A percentile compares a stretch with the other conserved stretches of the same genome.
Conservation (phyloP, 768 basidiomycete genomes). For the Megacollybia marginata region DNA sequence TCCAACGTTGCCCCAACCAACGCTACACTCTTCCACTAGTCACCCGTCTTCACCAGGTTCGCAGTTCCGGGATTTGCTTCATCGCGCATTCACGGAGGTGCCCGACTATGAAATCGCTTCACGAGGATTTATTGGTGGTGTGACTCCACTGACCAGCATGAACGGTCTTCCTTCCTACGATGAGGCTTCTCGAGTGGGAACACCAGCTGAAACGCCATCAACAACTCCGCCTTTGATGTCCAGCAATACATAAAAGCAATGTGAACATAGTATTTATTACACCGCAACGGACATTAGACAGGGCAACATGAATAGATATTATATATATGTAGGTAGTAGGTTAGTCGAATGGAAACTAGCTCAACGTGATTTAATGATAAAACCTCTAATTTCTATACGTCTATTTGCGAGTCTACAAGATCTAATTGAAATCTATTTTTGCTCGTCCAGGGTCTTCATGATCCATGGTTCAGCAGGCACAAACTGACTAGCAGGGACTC, state of each 20-base stretch:
- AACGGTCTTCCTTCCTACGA: conserved; percentile 83
- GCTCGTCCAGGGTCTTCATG: conserved; percentile 52
- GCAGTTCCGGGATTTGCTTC: conserved; percentile 30
- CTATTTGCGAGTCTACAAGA: no score
- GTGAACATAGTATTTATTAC: no score
- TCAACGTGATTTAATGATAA: no score
- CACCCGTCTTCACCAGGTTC: conserved; percentile 6
- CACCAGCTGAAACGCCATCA: not conserved
- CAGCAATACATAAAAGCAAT: no score
- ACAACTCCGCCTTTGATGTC: no score
- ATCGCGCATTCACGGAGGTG: conserved; percentile 66
- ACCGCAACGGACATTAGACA: no score
- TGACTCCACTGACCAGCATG: conserved; percentile 75
- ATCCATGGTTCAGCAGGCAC: conserved; percentile 67
- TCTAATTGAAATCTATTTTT: conserved; percentile 12
- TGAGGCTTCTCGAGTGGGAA: conserved; percentile 33
- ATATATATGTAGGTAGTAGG: no score
- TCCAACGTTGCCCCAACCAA: not conserved
- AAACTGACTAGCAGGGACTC: conserved; percentile 81
- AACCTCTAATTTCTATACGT: no score
- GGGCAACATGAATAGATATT: no score
- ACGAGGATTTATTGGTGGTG: conserved; percentile 84
- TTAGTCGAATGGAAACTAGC: no score
- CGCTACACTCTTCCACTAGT: conserved; percentile 6
- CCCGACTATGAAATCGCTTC: conserved; percentile 84